Evolutionary conservation across 257 asterid genomes (phyloP), one percentile per base, ranked within the genome.

Genomic region (Salvia miltiorrhiza): DNA sequence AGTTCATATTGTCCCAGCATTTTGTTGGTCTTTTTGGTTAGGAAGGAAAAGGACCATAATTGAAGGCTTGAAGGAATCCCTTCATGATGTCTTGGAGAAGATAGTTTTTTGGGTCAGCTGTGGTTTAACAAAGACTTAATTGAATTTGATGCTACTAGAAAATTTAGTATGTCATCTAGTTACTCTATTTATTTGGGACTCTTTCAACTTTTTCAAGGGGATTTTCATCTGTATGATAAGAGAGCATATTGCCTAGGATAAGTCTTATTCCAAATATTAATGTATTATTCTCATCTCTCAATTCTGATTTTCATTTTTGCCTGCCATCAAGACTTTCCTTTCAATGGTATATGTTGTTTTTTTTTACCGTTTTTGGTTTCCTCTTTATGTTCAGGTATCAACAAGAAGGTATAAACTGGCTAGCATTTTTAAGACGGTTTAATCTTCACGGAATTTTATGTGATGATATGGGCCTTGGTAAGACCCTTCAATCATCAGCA

Each of bases 381-480:
- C 33, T 69, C 28, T 64, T 21, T 70, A 74, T 63, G 80, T 79
- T 71, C 81, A 93, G 99, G 95, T 94, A 94, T 82, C 99, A 94
- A 76, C 97, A 94, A 77, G 99, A 94, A 91, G 99, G 99, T 69
- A 87, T 94, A 78, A 94, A 94, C 81, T 94, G 99, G 99, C 81
- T 94, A 62, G 91, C 96, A 59, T 94, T 94, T 84, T 80, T 94
- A 71, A 94, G 85, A 78, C 86, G 99, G 63, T 94, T 94, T 80
- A 91, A 85, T 73, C 99, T 94, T 79, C 97, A 94, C 43, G 99
- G 99, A 66, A 88, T 94, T 65, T 84, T 94, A 81, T 91, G 99
- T 75, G 99, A 94, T 82, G 99, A 94, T 79, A 94, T 94, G 99
- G 99, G 99, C 67, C 93, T 94, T 62, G 99, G 99, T 63, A 94